Percentiles rank a stretch among this genome's conserved stretches.
These are phyloP conservation scores for Hordeum marinum DNA, from an alignment of 176 grass and related monocot species.

Conservation along the genomic window DNA sequence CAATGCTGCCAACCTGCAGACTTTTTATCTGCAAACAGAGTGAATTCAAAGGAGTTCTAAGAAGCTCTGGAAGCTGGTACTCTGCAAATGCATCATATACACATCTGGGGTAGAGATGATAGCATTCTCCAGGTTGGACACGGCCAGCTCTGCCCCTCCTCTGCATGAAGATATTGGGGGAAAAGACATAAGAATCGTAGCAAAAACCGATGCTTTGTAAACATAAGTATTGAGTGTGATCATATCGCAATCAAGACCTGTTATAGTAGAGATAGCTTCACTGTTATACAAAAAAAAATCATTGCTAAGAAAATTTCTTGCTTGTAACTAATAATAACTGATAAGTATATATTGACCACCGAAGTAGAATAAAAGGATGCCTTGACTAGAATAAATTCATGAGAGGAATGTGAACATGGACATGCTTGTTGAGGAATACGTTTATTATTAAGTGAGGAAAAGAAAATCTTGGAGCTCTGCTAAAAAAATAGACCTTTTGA, in stretches of 20 bases:
- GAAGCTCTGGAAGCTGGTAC: constrained; percentile 90
- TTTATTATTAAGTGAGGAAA: not conserved
- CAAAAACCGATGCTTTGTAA: constrained; percentile 10
- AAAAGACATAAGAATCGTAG: constrained; percentile 18
- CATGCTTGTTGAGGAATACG: not conserved
- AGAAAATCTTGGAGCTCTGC: not conserved
- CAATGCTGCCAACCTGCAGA: constrained; percentile 82
- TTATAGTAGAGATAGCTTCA: not conserved
- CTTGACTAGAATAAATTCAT: constrained; percentile 7
- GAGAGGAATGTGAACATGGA: not conserved
- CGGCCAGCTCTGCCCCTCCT: constrained; percentile 91
- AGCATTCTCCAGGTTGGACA: constrained; percentile 94
- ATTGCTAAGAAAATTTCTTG: not conserved
- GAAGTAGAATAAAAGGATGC: constrained; percentile 4
- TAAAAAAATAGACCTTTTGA: not conserved
- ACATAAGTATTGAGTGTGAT: constrained; percentile 7
- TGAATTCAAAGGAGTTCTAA: constrained; percentile 92
- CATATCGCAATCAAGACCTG: not conserved
- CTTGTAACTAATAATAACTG: constrained; percentile 2
- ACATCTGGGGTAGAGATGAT: constrained; percentile 94
- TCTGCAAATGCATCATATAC: constrained; percentile 92
- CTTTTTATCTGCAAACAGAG: constrained; percentile 99
- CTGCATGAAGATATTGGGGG: constrained; percentile 37
- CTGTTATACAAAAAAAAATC: not conserved
- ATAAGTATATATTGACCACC: not conserved